Percentiles rank a stretch among this genome's conserved stretches.
Evolutionary conservation across 108 stramenopile genomes (phyloP).

Genomic region (Parietichytrium sp.): DNA sequence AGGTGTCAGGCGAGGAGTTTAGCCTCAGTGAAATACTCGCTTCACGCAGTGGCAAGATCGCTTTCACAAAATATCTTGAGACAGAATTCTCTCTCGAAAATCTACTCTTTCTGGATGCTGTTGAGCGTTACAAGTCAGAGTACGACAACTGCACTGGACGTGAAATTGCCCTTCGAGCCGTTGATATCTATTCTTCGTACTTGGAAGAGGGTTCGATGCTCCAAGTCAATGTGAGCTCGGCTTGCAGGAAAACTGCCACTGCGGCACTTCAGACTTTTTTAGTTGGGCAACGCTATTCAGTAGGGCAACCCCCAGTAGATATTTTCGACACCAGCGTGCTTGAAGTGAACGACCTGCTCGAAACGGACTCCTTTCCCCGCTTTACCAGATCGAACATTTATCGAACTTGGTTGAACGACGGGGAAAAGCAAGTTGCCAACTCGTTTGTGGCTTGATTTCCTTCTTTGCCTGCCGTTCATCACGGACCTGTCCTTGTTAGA

Average conservation of each 20-base stretch:
- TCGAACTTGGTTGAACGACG: slow-evolving; percentile 27
- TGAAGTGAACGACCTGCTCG: neutral
- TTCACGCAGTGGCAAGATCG: no score
- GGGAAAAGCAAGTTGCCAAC: no score
- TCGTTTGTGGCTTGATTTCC: no score
- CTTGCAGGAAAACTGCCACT: neutral
- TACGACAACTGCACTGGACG: neutral
- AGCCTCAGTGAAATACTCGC: no score
- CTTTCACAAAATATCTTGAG: neutral
- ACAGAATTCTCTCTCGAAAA: slow-evolving; percentile 14
- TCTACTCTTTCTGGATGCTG: slow-evolving; percentile 32
- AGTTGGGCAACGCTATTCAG: no score
- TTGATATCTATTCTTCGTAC: neutral
- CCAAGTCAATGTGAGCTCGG: neutral
- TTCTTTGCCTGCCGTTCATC: no score
- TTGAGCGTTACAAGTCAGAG: neutral
- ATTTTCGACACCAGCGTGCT: neutral
- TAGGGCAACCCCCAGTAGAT: neutral
- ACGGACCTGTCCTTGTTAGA: no score
- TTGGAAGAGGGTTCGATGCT: neutral
- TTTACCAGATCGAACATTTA: neutral
- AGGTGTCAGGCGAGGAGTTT: no score
- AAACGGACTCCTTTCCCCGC: neutral
- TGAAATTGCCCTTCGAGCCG: neutral
- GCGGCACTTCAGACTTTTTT: neutral